phyloP scores from a whole-genome alignment of 1,284 basidiomycete genomes.

The Papiliotrema terrestris region DNA sequence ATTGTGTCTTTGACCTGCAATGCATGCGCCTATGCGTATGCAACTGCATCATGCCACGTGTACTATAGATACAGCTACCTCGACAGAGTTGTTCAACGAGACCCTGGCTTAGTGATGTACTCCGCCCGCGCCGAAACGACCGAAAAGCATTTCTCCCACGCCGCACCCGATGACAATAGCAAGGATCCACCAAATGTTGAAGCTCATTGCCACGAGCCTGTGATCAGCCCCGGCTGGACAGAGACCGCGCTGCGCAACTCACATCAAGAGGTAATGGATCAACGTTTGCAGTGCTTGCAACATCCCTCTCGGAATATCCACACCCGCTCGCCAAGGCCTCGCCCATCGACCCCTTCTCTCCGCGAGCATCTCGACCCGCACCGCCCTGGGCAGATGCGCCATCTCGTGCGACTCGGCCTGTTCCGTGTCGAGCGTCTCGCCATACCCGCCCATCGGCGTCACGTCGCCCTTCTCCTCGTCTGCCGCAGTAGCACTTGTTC shows the following conservation, averaged over 20 bases:
- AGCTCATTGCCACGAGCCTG: slow-evolving; percentile 46
- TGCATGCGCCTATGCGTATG: too few species aligned
- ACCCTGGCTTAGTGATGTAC: background rate
- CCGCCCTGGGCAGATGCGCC: too few species aligned
- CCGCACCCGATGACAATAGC: slow-evolving; percentile 38
- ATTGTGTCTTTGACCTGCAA: too few species aligned
- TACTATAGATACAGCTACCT: too few species aligned
- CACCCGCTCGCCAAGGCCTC: background rate
- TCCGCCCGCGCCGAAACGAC: slow-evolving; percentile 13
- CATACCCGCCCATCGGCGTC: too few species aligned
- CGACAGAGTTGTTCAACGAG: too few species aligned
- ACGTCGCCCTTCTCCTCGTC: background rate
- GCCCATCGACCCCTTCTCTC: background rate
- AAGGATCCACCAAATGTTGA: slow-evolving; percentile 46
- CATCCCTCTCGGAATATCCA: background rate
- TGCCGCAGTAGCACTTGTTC: background rate
- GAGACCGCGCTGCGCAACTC: slow-evolving; percentile 3
- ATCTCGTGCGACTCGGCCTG: too few species aligned
- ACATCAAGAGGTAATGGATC: slow-evolving; percentile 42
- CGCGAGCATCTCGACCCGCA: too few species aligned
- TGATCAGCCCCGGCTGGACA: background rate
- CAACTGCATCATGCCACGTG: too few species aligned
- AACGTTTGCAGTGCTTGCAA: slow-evolving; percentile 17
- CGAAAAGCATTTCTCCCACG: slow-evolving; percentile 45
- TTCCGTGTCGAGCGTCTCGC: too few species aligned